These are phyloP conservation scores for Nigrograna mackinnonii DNA, from an alignment of 2,329 filamentous ascomycete species.

Conservation along the genomic window DNA sequence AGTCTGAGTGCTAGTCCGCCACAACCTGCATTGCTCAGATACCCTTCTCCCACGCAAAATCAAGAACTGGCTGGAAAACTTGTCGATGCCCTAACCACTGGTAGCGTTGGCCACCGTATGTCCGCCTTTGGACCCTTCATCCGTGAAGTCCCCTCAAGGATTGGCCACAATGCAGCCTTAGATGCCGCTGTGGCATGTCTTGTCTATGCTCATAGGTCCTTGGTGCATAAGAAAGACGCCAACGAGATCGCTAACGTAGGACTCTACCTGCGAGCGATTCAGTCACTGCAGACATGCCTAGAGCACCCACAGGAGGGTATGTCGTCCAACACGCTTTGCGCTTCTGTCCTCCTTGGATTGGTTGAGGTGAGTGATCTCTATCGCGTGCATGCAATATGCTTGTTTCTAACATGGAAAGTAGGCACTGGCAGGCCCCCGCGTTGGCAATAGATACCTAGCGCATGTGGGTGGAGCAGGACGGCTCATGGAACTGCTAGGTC, in stretches of 20 bases:
- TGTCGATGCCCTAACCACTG: slow-evolving; percentile 25
- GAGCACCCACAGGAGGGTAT: slow-evolving; percentile 30
- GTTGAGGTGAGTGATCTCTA: slow-evolving; percentile 26
- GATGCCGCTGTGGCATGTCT: slow-evolving; percentile 35
- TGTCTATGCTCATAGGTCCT: slow-evolving; percentile 27
- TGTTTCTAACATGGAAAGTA: no score
- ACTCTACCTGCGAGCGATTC: slow-evolving; percentile 34
- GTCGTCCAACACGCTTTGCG: slow-evolving; percentile 38
- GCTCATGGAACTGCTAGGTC: slow-evolving; percentile 36
- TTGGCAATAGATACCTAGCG: slow-evolving; percentile 33
- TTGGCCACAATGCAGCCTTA: slow-evolving; percentile 34
- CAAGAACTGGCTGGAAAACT: slow-evolving; percentile 30
- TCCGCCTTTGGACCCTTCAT: slow-evolving; percentile 36
- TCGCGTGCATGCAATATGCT: no score
- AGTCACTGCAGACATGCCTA: slow-evolving; percentile 27
- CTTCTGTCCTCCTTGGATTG: slow-evolving; percentile 32
- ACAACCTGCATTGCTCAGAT: slow-evolving; percentile 16
- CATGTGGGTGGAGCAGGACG: slow-evolving; percentile 37
- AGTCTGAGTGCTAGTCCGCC: slow-evolving; percentile 16
- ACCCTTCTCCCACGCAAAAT: slow-evolving; percentile 29
- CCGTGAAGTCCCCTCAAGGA: slow-evolving; percentile 28
- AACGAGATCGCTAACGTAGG: slow-evolving; percentile 27
- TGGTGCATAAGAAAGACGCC: slow-evolving; percentile 24
- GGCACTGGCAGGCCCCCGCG: slow-evolving; percentile 34
- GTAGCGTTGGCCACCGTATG: slow-evolving; percentile 31